Evolutionary conservation across 768 basidiomycete genomes (phyloP), one percentile per base, ranked within the genome.

Genomic region (Tylopilus sp.): DNA sequence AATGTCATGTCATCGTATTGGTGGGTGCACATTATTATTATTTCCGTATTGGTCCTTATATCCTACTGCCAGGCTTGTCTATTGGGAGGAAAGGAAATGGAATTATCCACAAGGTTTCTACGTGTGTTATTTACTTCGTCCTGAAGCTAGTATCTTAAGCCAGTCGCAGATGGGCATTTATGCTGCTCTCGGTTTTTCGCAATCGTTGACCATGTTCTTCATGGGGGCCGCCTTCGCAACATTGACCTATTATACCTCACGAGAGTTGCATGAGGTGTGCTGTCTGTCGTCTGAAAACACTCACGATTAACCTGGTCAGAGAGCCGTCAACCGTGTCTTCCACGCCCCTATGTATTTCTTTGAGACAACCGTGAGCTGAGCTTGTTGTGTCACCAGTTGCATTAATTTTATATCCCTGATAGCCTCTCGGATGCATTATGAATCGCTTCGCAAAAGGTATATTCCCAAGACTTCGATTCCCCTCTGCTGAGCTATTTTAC

Each of bases 341-440:
- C 82, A 85, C 65, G 89, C 91, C 0, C 92, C 92, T 0, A 92
- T 91, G 86, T 84, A 82, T 7, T 94, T 92, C 74, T 95, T 92
- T 64, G 93, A 95, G 65, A 92, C 86, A 2, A 90, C 88, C 5
- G 84, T 85, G 62, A 61, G 75, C 62, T 17, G 38, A 38, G 30
- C 40, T 2, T 33, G 40, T 29, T 24, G 10, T n/a, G 21, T 45
- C 17, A 17, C 24, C 21, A 17, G n/a, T 16, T 14, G 6, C 24
- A 17, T 8, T 24, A 24, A 52, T 38, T n/a, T 24, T 33, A 50
- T 19, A 49, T 52, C 29, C 21, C 56, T 41, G 54, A 61, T 60
- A 85, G 78, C 90, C 89, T 8, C 76, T 90, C n/a, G 93, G 93
- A 16, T 83, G 91, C 12, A 89, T 97, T 56, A 87, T 92, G 82